phyloP scores from a whole-genome alignment of 2,329 filamentous ascomycete genomes.

The Arthroderma sp. region DNA sequence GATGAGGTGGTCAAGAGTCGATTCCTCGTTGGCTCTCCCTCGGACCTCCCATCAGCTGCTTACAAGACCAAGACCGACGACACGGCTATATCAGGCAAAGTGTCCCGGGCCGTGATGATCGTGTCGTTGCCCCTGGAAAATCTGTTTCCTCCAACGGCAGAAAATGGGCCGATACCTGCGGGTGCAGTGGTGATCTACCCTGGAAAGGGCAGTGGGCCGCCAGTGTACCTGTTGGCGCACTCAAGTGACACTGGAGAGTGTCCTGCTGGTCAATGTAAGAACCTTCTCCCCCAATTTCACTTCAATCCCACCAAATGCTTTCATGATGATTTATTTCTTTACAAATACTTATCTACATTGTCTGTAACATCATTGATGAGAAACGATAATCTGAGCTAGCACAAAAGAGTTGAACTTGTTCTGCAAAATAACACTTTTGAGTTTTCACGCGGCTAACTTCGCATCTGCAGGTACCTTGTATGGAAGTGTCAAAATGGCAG shows the following conservation, averaged over 20 bases:
- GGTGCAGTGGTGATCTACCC: slow-evolving; percentile 40
- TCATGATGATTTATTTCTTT: slow-evolving; percentile 64
- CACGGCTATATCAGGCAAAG: slow-evolving; percentile 18
- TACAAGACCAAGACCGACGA: slow-evolving; percentile 6
- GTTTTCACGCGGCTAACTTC: slow-evolving; percentile 10
- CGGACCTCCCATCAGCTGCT: slow-evolving; percentile 21
- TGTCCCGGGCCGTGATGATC: slow-evolving; percentile 54
- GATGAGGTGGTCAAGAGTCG: slow-evolving; percentile 25
- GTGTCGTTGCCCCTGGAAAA: slow-evolving; percentile 50
- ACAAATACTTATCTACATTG: slow-evolving; percentile 99
- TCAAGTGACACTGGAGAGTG: slow-evolving; percentile 90
- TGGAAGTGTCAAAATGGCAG: slow-evolving; percentile 32
- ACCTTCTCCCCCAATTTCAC: slow-evolving; percentile 8
- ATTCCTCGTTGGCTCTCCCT: slow-evolving; percentile 24
- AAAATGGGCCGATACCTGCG: slow-evolving; percentile 63
- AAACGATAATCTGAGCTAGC: slow-evolving; percentile 76
- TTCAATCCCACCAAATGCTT: slow-evolving; percentile 17
- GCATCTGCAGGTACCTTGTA: slow-evolving; percentile 43
- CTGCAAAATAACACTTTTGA: slow-evolving; percentile 5
- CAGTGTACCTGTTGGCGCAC: slow-evolving; percentile 55
- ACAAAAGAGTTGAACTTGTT: slow-evolving; percentile 23
- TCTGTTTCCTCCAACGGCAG: slow-evolving; percentile 58
- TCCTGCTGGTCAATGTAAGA: slow-evolving; percentile 79
- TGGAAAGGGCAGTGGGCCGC: slow-evolving; percentile 25
- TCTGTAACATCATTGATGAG: slow-evolving; percentile 87